Percentiles rank a stretch among this genome's conserved stretches.
These are phyloP conservation scores for Carnegiea gigantea DNA, from an alignment of 179 eudicot species.

Conservation along the genomic window DNA sequence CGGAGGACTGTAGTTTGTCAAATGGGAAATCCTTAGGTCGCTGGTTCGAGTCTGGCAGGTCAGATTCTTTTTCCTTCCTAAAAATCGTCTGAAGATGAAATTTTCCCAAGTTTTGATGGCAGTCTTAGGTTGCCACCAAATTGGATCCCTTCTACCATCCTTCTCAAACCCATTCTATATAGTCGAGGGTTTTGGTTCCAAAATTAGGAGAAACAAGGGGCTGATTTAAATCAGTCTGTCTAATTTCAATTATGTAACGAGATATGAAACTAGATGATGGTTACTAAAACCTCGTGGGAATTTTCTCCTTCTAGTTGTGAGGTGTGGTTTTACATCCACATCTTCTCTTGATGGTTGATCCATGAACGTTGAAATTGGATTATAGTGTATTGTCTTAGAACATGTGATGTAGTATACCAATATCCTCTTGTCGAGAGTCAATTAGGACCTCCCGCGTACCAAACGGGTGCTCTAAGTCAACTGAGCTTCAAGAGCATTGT, in stretches of 20 bases:
- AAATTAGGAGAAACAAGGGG: neutral
- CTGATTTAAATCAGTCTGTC: neutral
- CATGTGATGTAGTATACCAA: neutral
- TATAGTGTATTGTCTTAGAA: neutral
- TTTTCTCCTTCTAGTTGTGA: neutral
- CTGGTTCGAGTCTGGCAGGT: conserved; percentile 96
- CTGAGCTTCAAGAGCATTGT: too few species aligned
- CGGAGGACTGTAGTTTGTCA: conserved; percentile 5
- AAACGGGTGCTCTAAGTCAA: too few species aligned
- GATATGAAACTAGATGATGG: too few species aligned
- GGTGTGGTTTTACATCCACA: neutral
- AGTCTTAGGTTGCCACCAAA: too few species aligned
- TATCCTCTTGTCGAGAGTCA: too few species aligned
- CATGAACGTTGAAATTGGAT: neutral
- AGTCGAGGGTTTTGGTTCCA: neutral
- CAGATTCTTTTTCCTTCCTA: conserved; percentile 33
- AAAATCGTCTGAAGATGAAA: too few species aligned
- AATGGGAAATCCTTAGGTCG: conserved; percentile 55
- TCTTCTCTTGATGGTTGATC: neutral
- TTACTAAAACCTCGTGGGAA: too few species aligned
- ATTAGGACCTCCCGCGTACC: too few species aligned
- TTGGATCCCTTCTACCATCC: too few species aligned
- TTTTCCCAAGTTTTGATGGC: too few species aligned
- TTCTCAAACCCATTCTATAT: too few species aligned
- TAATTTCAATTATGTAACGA: too few species aligned